Percentiles rank a stretch among this genome's conserved stretches.
These are phyloP conservation scores for Cyclotella cryptica DNA, from an alignment of 108 stramenopile species.

Conservation along the genomic window DNA sequence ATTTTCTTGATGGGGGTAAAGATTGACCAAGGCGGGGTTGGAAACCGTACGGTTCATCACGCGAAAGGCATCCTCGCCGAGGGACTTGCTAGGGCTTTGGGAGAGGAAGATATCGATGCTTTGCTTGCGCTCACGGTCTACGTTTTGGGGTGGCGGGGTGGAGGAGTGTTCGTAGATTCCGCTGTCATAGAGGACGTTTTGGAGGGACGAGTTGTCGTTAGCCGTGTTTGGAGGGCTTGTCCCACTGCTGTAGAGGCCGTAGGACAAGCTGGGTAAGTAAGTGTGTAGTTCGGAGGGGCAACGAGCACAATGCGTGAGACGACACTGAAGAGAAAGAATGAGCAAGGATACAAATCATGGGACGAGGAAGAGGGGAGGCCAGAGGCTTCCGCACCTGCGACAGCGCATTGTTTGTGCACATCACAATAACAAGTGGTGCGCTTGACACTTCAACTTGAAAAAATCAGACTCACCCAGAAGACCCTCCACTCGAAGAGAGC, in stretches of 20 bases:
- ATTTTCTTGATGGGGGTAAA: conserved; percentile 19
- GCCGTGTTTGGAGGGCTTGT: conserved; percentile 19
- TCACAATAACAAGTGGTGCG: not conserved
- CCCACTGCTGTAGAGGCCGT: conserved; percentile 13
- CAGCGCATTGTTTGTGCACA: not conserved
- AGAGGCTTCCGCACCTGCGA: not conserved
- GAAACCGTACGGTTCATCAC: conserved; percentile 45
- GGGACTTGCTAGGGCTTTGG: conserved; percentile 78
- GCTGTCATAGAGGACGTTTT: conserved; percentile 45
- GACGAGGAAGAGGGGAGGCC: not conserved
- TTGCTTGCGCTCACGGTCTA: conserved; percentile 58
- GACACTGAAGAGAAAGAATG: not conserved
- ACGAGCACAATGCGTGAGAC: not conserved
- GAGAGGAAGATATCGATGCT: conserved; percentile 82
- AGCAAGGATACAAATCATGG: not conserved
- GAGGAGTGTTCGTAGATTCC: conserved; percentile 41
- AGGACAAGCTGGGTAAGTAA: conserved; percentile 12
- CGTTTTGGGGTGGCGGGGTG: conserved; percentile 29
- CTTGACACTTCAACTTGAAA: no score
- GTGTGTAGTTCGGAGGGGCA: not conserved
- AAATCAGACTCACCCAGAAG: conserved; percentile 16
- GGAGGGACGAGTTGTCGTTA: conserved; percentile 36
- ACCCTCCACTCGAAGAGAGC: not conserved
- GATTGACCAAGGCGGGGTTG: conserved; percentile 35
- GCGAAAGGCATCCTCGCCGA: conserved; percentile 82